Base-by-base conservation (phyloP, 2,329 filamentous ascomycete genomes). In the Ophiosphaerella herpotricha region DNA sequence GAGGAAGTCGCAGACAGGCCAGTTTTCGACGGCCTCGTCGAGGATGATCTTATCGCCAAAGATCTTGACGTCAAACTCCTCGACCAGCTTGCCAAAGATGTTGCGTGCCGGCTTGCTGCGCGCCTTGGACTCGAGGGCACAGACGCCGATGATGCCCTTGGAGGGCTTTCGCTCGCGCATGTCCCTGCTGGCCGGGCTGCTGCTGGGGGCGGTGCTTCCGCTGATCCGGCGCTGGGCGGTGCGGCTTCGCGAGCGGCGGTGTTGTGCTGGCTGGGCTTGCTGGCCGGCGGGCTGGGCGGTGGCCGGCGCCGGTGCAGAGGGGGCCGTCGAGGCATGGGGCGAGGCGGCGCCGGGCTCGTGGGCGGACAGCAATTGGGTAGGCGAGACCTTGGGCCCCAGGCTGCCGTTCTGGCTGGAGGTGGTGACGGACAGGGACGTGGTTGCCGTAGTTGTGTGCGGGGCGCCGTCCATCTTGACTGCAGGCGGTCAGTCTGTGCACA, bases 31-130 rank as follows among this genome's bases (percentile, higher is more conserved):
- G 55, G 89, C 90, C 82, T 99, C 94, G 67, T 99, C 94, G 32
- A 99, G 80, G 61, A 99, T 99, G 37, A 97, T 93, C 76, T 99
- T 99, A 78, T 99, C 94, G 40, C 94, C 95, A 77, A 99, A 99
- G 11, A 99, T 93, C 54, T 96, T 88, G 21, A 97, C 92, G 66
- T 99, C 93, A 67, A 99, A 97, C 63, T 97, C 93, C 31, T 89
- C 85, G 58, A 97, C 93, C 16, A 99, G 81, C 43, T 92, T 85
- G 67, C 96, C 97, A 52, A 99, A 78, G 61, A 99, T 99, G 68
- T 96, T 97, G 60, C 95, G 84, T 69, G 93, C 97, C 1, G 94
- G 94, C 74, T 97, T 97, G 80, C 92, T 97, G 66, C 94, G 85
- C 32, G 94, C 94, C 77, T 99, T 99, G 61, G 93, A 84, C 75